Base-by-base conservation (phyloP, 2,329 filamentous ascomycete species). In the Tolypocladium ophioglossoides region DNA sequence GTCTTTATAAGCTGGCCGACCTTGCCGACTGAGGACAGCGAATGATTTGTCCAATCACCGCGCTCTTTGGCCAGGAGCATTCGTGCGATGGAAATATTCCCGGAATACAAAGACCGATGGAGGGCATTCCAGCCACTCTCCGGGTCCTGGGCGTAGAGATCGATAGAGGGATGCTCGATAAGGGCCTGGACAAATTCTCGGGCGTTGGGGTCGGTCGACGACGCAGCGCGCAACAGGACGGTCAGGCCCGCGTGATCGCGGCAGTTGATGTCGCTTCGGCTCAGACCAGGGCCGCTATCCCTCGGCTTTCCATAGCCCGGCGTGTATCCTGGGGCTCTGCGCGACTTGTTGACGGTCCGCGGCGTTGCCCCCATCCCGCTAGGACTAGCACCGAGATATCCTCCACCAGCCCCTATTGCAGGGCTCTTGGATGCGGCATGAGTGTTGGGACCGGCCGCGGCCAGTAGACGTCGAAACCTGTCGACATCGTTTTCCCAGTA, bases 401-500 rank as follows among this genome's bases (percentile, higher is more conserved):
- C 57, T 38, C 62, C 62, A 20, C 64, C 67, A 56, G 64, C 65
- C 52, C 70, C 71, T 74, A 72, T 59, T 30, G 68, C 73, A 8
- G 78, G 73, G 64, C 77, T 81, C 70, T 80, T 83, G 65, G 78
- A 71, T 56, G 75, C 68, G 56, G 74, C 66, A 63, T 82, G 80
- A 58, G 77, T 67, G 66, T 75, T 79, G 69, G 78, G 79, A 67
- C 79, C 78, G 73, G 86, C 79, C 70, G 83, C 83, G 67, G 85
- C 85, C 80, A 99, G 81, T 68, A 95, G 82, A 77, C 86, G 87
- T 76, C 88, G 87, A 81, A 99, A 97, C 69, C 78, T 84, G 71
- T 95, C 91, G 84, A 96, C 87, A 84, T 99, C 91, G 81, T 96
- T 89, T 84, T 96, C 87, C 78, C 95, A 87, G 72, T 92, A 97